These are phyloP conservation scores for Arthrobotrys sphaeroides DNA, from an alignment of 2,329 filamentous ascomycete genomes.

Conservation along the genomic window DNA sequence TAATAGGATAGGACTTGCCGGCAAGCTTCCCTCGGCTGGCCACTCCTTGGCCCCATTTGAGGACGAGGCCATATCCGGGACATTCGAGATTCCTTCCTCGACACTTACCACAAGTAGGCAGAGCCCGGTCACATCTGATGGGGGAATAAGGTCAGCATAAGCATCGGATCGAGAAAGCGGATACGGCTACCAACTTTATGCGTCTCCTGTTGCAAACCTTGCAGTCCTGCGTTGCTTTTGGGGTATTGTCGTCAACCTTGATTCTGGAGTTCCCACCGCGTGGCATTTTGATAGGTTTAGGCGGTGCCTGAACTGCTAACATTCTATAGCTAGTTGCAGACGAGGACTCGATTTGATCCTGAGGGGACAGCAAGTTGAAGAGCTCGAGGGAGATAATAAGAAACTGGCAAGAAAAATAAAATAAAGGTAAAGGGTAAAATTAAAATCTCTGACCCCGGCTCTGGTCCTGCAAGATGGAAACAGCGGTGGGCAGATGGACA, in stretches of 20 bases:
- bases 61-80: slow-evolving; percentile 49
- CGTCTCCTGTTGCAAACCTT: slow-evolving; percentile 51
- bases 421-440: not conserved
- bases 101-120: slow-evolving; percentile 48
- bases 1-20: slow-evolving; percentile 48
- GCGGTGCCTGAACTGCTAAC: slow-evolving; percentile 47
- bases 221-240: slow-evolving; percentile 50
- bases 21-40: slow-evolving; percentile 53
- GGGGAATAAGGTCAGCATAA: not conserved
- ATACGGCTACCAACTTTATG: slow-evolving; percentile 45
- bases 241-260: slow-evolving; percentile 50
- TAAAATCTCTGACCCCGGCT: not conserved
- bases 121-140: slow-evolving; percentile 43
- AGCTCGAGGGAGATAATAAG: not conserved
- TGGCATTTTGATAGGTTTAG: slow-evolving; percentile 51
- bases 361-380: no score
- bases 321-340: slow-evolving; percentile 26
- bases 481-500: not conserved
- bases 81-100: slow-evolving; percentile 52
- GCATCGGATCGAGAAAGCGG: not conserved
- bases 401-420: not conserved
- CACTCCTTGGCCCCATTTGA: slow-evolving; percentile 54
- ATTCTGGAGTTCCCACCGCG: slow-evolving; percentile 50
- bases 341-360: not conserved
- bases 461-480: slow-evolving; percentile 4